phyloP scores from a whole-genome alignment of 2,329 filamentous ascomycete species.

The Coniochaeta sp. region DNA sequence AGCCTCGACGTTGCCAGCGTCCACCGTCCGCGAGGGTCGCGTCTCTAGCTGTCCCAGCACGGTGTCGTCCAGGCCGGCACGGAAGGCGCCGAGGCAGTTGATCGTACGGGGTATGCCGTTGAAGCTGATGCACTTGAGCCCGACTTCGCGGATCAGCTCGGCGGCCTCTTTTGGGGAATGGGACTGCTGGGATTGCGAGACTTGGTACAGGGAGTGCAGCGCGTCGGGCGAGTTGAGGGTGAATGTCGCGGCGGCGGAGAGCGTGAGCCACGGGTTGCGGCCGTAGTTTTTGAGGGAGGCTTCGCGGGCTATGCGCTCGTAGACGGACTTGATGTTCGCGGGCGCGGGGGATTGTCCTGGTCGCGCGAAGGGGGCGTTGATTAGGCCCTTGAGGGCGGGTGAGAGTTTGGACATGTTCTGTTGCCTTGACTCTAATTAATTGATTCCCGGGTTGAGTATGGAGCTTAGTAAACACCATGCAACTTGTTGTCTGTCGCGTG shows the following conservation, averaged over 20 bases:
- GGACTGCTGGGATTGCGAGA: slow-evolving; percentile 26
- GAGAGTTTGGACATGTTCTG: slow-evolving; percentile 72
- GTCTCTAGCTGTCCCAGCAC: slow-evolving; percentile 48
- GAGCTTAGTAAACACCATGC: no score
- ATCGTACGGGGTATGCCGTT: slow-evolving; percentile 79
- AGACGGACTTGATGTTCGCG: slow-evolving; percentile 55
- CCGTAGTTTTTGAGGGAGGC: slow-evolving; percentile 57
- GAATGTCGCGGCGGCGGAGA: slow-evolving; percentile 75
- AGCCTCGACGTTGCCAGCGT: slow-evolving; percentile 42
- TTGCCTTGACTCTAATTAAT: no score
- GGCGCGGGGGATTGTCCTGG: slow-evolving; percentile 61
- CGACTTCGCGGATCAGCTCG: slow-evolving; percentile 68
- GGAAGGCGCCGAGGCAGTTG: slow-evolving; percentile 72
- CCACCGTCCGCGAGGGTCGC: slow-evolving; percentile 46
- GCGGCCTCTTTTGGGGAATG: slow-evolving; percentile 42
- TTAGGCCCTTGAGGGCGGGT: slow-evolving; percentile 62
- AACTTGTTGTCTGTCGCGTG: no score
- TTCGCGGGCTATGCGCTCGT: slow-evolving; percentile 55
- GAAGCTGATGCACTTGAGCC: slow-evolving; percentile 72
- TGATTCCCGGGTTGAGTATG: no score
- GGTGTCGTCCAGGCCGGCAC: slow-evolving; percentile 49
- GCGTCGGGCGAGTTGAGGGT: slow-evolving; percentile 82
- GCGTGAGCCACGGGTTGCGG: slow-evolving; percentile 56
- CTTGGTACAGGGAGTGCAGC: slow-evolving; percentile 54
- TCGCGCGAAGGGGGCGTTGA: slow-evolving; percentile 61